Base-by-base conservation (phyloP, 768 basidiomycete species). In the Boletus rubropictus region DNA sequence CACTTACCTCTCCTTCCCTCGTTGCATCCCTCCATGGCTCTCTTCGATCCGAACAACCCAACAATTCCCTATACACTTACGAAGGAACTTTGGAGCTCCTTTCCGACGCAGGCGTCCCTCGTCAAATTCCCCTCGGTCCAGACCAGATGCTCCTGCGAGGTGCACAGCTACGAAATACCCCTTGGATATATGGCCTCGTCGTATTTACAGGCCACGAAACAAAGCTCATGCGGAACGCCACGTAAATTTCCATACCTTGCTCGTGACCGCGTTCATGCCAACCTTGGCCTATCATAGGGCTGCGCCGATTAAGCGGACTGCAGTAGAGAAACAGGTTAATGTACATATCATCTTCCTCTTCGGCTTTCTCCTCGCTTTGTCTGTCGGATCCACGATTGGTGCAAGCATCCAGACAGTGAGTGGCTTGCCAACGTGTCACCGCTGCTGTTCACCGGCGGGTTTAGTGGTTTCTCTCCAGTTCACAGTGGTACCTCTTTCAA, bases 151-250 rank as follows among this genome's bases (percentile, higher is more conserved):
- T 98, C 10, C 72, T 99, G 33, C 82, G 96, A 27, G 96, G 96
- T 1, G 94, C 96, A 24, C 96, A 99, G 64, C 64, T 99, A 47
- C 78, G 96, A 46, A 99, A 99, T 65, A 98, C 96, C 2, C 82
- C 86, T 8, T 99, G 96, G 96, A 79, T 89, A 24, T 98, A 97
- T 65, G 95, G 94, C 11, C 62, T 99, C 7, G 85, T 84, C 28
- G 87, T 98, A 34, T 97, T 92, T 57, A 95, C 93, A 0, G 96
- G 96, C 0, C 96, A 98, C 61, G 94, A 99, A 72, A 98, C 96
- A 17, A 99, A 99, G 67, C 68, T 99, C 31, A 94, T 98, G 92
- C 80, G 90, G 49, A 98, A 98, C 59, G 95, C 96, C 35, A 97
- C 94, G 92, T 93, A 60, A 71, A 90, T 73, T 1, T 21, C 44